Evolutionary conservation across 2,329 filamentous ascomycete species (phyloP), one percentile per base, ranked within the genome.

Genomic region (Phialemoniopsis sp.): DNA sequence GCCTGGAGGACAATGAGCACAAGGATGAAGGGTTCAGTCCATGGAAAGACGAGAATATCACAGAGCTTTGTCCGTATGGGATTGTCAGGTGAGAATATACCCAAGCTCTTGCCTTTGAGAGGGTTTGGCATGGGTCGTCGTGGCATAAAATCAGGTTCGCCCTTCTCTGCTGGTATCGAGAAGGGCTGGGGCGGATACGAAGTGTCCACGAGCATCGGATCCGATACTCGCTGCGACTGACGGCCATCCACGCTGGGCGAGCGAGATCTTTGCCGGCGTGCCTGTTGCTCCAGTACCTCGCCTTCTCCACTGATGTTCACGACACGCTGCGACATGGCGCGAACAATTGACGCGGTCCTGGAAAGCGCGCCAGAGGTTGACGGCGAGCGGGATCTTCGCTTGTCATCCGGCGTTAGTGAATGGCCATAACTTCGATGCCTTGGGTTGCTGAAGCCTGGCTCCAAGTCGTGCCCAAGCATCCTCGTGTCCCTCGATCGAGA

Each of bases 301-400:
- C 84, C 85, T 54, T 97, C 93, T 57, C 95, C 95, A 63, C 89
- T 95, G 52, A 98, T 78, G 56, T 97, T 97, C 55, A 98, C 93
- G 40, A 98, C 90, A 68, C 93, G 88, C 66, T 96, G 90, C 26
- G 94, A 97, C 81, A 98, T 95, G 45, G 80, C 80, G 48, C 85
- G 78, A 62, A 90, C 79, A 51, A 89, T 87, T 8, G 85, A 87
- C 33, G 85, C 79, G 44, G 86, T 85, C 50, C 80, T 73, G 17
- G 75, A 78, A 38, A 90, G 60, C 14, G 85, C 83, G 18, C 76
- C 77, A 10, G 78, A 73, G 8, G 76, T 73, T 14, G 82, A 82
- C 3, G 78, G 70, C 3, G 83, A 80, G 30, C 82, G 69, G 32
- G 84, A 85, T 33, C 74, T 67, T 38, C 72, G 68, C 38, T 58